phyloP scores from a whole-genome alignment of 371 early-diverging fungal species.

The Zychaea mexicana region DNA sequence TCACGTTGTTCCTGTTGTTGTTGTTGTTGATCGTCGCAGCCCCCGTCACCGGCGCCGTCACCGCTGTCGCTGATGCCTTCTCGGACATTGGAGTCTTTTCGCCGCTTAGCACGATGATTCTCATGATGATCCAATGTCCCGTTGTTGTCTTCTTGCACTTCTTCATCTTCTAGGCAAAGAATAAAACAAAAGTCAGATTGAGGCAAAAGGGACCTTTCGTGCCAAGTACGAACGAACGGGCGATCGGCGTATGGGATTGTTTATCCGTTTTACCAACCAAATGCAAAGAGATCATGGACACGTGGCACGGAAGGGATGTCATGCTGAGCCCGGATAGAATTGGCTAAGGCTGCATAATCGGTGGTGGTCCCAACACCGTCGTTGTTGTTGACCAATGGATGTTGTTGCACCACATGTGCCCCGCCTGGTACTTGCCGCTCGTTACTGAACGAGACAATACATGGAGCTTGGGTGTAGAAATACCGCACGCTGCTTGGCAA shows the following conservation, averaged over 20 bases:
- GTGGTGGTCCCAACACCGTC: background rate
- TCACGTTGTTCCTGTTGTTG: background rate
- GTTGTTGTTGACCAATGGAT: background rate
- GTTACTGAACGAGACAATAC: conserved; percentile 4
- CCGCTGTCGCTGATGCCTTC: too few species aligned
- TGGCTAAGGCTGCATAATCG: background rate
- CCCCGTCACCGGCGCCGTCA: background rate
- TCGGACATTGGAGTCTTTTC: too few species aligned
- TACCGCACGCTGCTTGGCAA: conserved; percentile 15
- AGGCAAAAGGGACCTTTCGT: too few species aligned
- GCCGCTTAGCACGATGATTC: too few species aligned
- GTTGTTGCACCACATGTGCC: conserved; percentile 6
- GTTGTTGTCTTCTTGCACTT: background rate
- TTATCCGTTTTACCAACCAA: background rate
- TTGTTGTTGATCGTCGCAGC: background rate
- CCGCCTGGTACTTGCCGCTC: background rate
- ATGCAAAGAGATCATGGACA: background rate
- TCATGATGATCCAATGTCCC: too few species aligned
- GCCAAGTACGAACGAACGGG: too few species aligned
- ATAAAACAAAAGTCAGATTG: too few species aligned
- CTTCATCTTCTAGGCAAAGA: background rate
- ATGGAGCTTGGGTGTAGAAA: conserved; percentile 13
- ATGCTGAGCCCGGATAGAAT: background rate
- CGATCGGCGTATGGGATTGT: too few species aligned
- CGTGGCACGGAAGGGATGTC: background rate